Conservation (phyloP, 192 early-diverging fungal species). For the Rhizophagus prolifer region DNA sequence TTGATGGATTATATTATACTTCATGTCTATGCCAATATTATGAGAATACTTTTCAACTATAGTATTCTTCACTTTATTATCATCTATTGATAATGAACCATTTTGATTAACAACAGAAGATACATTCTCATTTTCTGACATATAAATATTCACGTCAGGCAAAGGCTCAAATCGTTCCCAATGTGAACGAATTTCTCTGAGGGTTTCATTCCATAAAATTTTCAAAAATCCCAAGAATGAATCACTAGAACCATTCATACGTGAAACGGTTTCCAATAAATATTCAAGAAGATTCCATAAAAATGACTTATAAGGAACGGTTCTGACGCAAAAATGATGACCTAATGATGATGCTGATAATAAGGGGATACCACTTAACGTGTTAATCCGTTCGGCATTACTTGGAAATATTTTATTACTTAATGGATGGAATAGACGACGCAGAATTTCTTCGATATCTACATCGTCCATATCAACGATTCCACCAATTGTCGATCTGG, state of each 20-base stretch:
- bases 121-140: background rate
- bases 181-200: constrained; percentile 58
- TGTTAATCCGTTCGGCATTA: background rate
- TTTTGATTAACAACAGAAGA: background rate
- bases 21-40: constrained; percentile 57
- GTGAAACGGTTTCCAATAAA: constrained; percentile 44
- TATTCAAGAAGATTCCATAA: constrained; percentile 54
- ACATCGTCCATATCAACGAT: constrained; percentile 38
- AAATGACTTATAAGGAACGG: constrained; percentile 52
- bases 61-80: constrained; percentile 20
- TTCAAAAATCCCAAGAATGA: constrained; percentile 67
- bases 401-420: background rate
- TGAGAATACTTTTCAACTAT: constrained; percentile 18
- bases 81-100: constrained; percentile 25
- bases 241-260: constrained; percentile 42
- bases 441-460: constrained; percentile 49
- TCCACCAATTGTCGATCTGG: constrained; percentile 2
- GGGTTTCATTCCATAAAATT: constrained; percentile 64
- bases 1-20: constrained; percentile 68
- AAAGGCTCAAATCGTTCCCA: constrained; percentile 61
- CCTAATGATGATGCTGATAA: constrained; percentile 42
- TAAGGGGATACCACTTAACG: constrained; percentile 23
- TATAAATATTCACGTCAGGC: constrained; percentile 49
- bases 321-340: constrained; percentile 41
- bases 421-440: constrained; percentile 39